Evolutionary conservation across 1,284 basidiomycete genomes (phyloP), one percentile per base, ranked within the genome.

Genomic region (Trichosporon sp.): DNA sequence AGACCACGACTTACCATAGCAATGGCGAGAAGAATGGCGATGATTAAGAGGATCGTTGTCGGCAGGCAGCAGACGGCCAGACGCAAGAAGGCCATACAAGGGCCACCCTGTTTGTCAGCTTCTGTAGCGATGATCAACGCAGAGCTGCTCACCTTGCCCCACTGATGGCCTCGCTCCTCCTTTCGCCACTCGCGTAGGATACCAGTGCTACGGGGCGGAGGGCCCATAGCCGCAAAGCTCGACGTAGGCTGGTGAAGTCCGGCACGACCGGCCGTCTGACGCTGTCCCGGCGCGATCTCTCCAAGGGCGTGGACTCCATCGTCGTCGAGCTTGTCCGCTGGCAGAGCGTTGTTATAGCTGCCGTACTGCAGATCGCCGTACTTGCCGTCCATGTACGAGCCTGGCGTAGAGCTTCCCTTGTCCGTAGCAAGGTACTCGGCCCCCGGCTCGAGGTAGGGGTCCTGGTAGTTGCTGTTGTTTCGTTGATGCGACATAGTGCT

Each of bases 11-110:
- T 78, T 72, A 93, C 91, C 78, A 93, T 74, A 7, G 85, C 84
- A 40, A 93, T 83, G 0, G 89, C 81, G 21, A 93, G 82, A 16
- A 91, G 69, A 57, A 92, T 85, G 80, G 88, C 86, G 66, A 90
- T 73, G 56, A 91, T 72, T 31, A 91, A 40, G 23, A 80, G 79
- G 33, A 80, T 69, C 10, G 80, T 80, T 63, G 71, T 75, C 58
- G 76, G 77, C 56, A 79, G 69, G 61, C 82, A 82, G 76, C 82
- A 81, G 46, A 72, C 80, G 63, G 80, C 81, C 58, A 82, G 76
- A 14, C 79, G 67, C 11, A 54, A 10, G 49, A 54, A 29, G 14
- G 49, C 49, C 49, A 54, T 54, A 27, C 49, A 54, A 29, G 49
- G 78, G 14, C 79, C 79, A 19, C 78, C 79, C 77, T 80, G 56